A percentile compares a stretch with the other conserved stretches of the same genome.
Conservation (phyloP, 768 basidiomycete genomes). For the Candolleomyces efflorescens region DNA sequence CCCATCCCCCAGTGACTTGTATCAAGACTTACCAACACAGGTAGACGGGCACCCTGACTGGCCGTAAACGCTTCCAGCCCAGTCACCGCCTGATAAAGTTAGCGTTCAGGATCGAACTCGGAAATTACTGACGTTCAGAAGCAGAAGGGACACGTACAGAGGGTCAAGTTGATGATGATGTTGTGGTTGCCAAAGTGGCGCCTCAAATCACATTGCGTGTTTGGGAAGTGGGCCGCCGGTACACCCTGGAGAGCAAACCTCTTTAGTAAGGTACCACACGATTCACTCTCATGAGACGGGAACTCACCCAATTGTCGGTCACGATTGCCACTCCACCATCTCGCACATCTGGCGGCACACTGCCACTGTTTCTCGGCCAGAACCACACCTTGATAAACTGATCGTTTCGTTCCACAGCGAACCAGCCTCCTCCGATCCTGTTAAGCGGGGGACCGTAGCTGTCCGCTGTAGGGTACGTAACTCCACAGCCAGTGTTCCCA, state of each 20-base stretch:
- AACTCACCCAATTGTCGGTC: conserved; percentile 42
- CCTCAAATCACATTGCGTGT: conserved; percentile 7
- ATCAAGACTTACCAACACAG: conserved; percentile 46
- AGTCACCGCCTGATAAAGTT: conserved; percentile 48
- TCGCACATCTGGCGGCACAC: conserved; percentile 38
- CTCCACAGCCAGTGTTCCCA: conserved; percentile 49
- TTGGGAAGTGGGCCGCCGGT: conserved; percentile 8
- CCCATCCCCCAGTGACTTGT: neutral
- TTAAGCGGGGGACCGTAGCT: conserved; percentile 57
- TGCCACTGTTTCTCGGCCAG: conserved; percentile 44
- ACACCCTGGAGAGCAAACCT: conserved; percentile 41
- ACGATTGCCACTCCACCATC: conserved; percentile 37
- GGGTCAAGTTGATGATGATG: conserved; percentile 11
- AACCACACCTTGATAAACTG: conserved; percentile 57
- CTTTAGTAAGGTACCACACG: neutral
- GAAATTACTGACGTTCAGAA: neutral
- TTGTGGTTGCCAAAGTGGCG: conserved; percentile 6
- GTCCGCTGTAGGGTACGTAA: conserved; percentile 27
- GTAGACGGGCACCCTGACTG: conserved; percentile 50
- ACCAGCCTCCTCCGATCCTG: conserved; percentile 53
- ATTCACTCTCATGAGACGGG: neutral
- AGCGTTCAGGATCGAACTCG: neutral
- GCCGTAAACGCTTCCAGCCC: conserved; percentile 51
- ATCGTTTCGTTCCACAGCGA: conserved; percentile 49
- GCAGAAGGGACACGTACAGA: conserved; percentile 10